phyloP scores from a whole-genome alignment of 345 rosid genomes.

The Ceriops decandra region DNA sequence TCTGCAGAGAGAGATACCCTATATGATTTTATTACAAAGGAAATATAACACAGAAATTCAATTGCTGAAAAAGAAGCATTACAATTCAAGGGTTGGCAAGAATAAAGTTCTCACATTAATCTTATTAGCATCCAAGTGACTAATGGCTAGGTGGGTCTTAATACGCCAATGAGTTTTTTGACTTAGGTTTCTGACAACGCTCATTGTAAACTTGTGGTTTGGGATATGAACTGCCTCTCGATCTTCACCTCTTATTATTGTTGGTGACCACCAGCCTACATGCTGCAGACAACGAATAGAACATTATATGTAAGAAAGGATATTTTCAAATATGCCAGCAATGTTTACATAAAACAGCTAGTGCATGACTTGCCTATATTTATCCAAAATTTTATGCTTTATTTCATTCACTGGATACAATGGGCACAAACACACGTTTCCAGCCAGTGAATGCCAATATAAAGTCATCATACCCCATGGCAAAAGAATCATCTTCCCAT shows the following conservation, averaged over 20 bases:
- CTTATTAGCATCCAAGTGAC: constrained; percentile 78
- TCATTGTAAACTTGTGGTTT: constrained; percentile 75
- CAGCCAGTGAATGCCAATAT: not conserved
- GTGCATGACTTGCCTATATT: no score
- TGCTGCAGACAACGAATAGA: constrained; percentile 13
- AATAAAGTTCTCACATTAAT: constrained; percentile 53
- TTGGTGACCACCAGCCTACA: constrained; percentile 89
- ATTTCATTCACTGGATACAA: not conserved
- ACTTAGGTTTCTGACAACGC: constrained; percentile 74
- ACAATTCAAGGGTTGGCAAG: constrained; percentile 11
- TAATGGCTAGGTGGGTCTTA: constrained; percentile 78
- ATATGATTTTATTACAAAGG: not conserved
- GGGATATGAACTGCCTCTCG: constrained; percentile 92
- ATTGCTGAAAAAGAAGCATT: not conserved
- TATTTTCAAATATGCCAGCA: not conserved
- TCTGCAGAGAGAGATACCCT: constrained; percentile 34
- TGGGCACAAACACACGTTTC: not conserved
- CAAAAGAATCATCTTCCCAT: not conserved
- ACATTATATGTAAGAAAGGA: not conserved
- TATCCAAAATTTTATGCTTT: not conserved
- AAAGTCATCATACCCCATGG: not conserved
- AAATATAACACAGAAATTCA: not conserved
- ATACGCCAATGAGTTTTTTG: constrained; percentile 92
- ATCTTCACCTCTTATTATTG: constrained; percentile 79
- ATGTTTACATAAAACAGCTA: not conserved